Evolutionary conservation across 1,139 yeast genomes (phyloP), one percentile per base, ranked within the genome.

Genomic region (Geotrichum armillariae): DNA sequence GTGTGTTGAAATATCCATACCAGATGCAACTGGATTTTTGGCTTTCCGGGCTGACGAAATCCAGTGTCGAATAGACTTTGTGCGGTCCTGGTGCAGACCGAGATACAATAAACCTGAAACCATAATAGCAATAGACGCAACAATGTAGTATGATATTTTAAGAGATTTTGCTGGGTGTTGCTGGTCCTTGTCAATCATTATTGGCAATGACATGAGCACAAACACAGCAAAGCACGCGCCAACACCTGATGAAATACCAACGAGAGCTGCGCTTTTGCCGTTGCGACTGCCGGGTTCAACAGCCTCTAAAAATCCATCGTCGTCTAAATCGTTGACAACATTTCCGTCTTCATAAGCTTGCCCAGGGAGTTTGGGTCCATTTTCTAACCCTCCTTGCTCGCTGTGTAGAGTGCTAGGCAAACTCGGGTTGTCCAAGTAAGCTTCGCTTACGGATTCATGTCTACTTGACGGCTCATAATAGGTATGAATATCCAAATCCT

Each of bases 121-220:
- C 0, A 65, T 43, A 1, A 80, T 47, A 0, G 84, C 73, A 32
- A 73, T 57, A 0, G 57, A 56, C 1, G 79, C 83, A 11, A 83
- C 77, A 8, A 79, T 63, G 29, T 69, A 54, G 60, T 80, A 84
- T 0, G 88, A 67, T 16, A 64, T 56, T 55, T 71, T 70, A 46
- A 84, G 63, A 1, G 82, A 77, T 3, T 62, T 65, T 4, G 76
- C 70, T 7, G 75, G 69, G 36, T 62, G 68, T 47, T 75, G 66
- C 40, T 65, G 29, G 6, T 25, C 67, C 1, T 74, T 74, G 1
- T 82, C 83, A 9, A 68, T 52, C 34, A 75, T 63, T 49, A 89
- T 80, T 35, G 88, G 74, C 81, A 87, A 82, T 62, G 91, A 85
- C 67, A 66, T 89, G 84, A 68, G 80, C 78, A 66, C 77, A 73